Percentiles rank a stretch among this genome's conserved stretches.
These are phyloP conservation scores for Pilaira anomala DNA, from an alignment of 192 early-diverging fungal genomes.

Conservation along the genomic window DNA sequence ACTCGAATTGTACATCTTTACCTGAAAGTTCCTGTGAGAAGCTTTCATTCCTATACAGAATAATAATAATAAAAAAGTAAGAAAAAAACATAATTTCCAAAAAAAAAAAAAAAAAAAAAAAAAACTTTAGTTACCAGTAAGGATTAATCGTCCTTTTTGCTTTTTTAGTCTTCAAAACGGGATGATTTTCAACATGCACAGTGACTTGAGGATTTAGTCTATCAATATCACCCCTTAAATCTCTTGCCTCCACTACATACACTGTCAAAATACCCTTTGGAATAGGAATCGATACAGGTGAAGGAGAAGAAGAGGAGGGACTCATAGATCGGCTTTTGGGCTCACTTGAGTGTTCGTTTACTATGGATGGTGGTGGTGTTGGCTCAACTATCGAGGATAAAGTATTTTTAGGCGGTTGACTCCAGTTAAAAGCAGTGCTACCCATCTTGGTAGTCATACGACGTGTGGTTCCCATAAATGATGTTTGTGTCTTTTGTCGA, in stretches of 20 bases:
- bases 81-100: neutral
- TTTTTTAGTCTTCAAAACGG: conserved; percentile 24
- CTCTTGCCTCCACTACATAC: conserved; percentile 45
- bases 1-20: neutral
- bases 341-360: neutral
- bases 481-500: conserved; percentile 46
- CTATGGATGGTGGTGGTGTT: neutral
- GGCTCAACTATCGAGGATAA: neutral
- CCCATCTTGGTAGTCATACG: conserved; percentile 43
- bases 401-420: neutral
- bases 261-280: conserved; percentile 26
- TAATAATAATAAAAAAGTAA: too few species aligned
- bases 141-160: conserved; percentile 31
- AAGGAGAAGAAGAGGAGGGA: too few species aligned
- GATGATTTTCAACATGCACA: conserved; percentile 8
- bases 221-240: conserved; percentile 45
- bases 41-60: conserved; percentile 19
- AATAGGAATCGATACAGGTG: neutral
- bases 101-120: neutral
- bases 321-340: too few species aligned
- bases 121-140: conserved; percentile 20
- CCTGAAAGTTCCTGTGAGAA: neutral
- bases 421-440: neutral
- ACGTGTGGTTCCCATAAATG: conserved; percentile 37
- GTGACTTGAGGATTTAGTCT: conserved; percentile 24